A percentile compares a stretch with the other conserved stretches of the same genome.
Conservation (phyloP, 805 yeast genomes). For the Wickerhamomyces strasburgensis region DNA sequence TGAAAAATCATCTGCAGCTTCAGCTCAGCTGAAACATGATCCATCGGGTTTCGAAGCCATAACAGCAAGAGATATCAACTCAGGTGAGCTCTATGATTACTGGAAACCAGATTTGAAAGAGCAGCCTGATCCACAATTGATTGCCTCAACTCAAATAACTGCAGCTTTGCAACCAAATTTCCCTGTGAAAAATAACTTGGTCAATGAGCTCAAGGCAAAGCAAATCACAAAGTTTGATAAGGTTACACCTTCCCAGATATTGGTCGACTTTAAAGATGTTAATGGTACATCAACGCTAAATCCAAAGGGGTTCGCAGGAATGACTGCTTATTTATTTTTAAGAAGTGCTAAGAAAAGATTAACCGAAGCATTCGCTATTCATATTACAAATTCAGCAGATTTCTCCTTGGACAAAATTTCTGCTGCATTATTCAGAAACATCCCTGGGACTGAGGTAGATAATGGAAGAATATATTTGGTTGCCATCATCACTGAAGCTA, state of each 20-base stretch:
- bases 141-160: slow-evolving; percentile 64
- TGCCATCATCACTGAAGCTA: slow-evolving; percentile 68
- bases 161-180: slow-evolving; percentile 70
- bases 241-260: slow-evolving; percentile 51
- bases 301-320: slow-evolving; percentile 65
- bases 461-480: slow-evolving; percentile 68
- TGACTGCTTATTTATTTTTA: slow-evolving; percentile 68
- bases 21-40: slow-evolving; percentile 34
- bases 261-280: slow-evolving; percentile 74
- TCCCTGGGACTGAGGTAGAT: slow-evolving; percentile 63
- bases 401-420: slow-evolving; percentile 62
- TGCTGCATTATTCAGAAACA: slow-evolving; percentile 73
- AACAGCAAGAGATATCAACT: slow-evolving; percentile 53
- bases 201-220: slow-evolving; percentile 38
- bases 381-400: slow-evolving; percentile 53
- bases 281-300: slow-evolving; percentile 52
- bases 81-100: slow-evolving; percentile 52
- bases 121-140: slow-evolving; percentile 46
- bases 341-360: slow-evolving; percentile 58
- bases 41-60: slow-evolving; percentile 64
- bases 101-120: slow-evolving; percentile 19
- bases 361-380: slow-evolving; percentile 76
- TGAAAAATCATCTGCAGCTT: slow-evolving; percentile 16
- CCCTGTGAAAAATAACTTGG: slow-evolving; percentile 42
- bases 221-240: slow-evolving; percentile 42